A percentile compares a stretch with the other conserved stretches of the same genome.
Evolutionary conservation across 305 asterid genomes (phyloP).

Genomic region (Fraxinus ornus): DNA sequence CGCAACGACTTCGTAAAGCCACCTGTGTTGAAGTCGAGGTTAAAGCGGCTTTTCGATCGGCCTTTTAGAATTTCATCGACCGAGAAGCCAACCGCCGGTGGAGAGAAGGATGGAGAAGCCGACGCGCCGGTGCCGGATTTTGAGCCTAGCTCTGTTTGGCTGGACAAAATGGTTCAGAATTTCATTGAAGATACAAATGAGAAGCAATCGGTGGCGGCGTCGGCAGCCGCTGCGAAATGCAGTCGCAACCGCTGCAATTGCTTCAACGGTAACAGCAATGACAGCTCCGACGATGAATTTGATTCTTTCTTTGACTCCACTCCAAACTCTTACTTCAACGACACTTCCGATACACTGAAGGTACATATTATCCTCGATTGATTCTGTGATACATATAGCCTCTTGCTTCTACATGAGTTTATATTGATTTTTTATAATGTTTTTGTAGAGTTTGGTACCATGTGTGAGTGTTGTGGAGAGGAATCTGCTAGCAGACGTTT

Average conservation of each 20-base stretch:
- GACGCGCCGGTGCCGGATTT: constrained; percentile 43
- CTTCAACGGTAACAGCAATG: constrained; percentile 84
- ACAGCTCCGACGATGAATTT: constrained; percentile 87
- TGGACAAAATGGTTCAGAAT: constrained; percentile 84
- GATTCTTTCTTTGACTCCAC: constrained; percentile 63
- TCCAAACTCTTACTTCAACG: constrained; percentile 57
- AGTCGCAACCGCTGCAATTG: constrained; percentile 87
- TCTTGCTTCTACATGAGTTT: constrained; percentile 9
- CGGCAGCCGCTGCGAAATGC: constrained; percentile 38
- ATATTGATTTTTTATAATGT: neutral
- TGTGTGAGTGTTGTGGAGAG: constrained; percentile 73
- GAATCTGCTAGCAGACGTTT: constrained; percentile 72
- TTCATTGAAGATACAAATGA: constrained; percentile 76
- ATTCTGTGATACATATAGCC: neutral
- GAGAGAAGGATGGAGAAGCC: constrained; percentile 19
- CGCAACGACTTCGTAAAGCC: constrained; percentile 41
- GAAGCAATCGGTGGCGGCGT: constrained; percentile 36
- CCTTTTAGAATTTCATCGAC: constrained; percentile 63
- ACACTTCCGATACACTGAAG: constrained; percentile 70
- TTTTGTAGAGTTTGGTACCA: constrained; percentile 65
- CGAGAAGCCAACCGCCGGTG: constrained; percentile 51
- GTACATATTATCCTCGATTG: constrained; percentile 27
- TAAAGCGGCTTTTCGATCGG: constrained; percentile 88
- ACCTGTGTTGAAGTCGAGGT: constrained; percentile 68
- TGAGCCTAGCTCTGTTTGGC: constrained; percentile 88